A percentile compares a stretch with the other conserved stretches of the same genome.
phyloP scores from a whole-genome alignment of 441 rosid species.

The Sinapis alba region DNA sequence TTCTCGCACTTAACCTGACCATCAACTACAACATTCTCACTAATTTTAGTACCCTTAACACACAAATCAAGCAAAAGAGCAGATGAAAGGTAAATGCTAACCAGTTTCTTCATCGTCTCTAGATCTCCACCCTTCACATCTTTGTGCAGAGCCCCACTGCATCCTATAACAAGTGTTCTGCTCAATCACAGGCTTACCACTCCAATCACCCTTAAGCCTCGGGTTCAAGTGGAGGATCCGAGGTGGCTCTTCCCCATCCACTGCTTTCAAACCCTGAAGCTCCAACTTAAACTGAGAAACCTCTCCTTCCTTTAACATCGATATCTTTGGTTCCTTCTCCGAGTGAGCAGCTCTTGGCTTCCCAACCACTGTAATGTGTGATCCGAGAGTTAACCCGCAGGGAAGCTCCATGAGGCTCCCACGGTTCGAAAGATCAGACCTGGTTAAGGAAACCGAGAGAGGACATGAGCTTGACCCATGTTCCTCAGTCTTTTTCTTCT shows the following conservation, averaged over 20 bases:
- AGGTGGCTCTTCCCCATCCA: slow-evolving; percentile 98
- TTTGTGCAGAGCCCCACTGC: slow-evolving; percentile 92
- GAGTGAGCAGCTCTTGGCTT: slow-evolving; percentile 75
- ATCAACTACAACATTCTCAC: slow-evolving; percentile 61
- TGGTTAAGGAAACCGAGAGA: slow-evolving; percentile 61
- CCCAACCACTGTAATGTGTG: slow-evolving; percentile 84
- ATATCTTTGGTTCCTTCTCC: slow-evolving; percentile 65
- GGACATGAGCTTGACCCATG: slow-evolving; percentile 54
- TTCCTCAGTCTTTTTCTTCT: slow-evolving; percentile 36
- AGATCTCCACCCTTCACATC: slow-evolving; percentile 93
- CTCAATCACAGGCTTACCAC: slow-evolving; percentile 91
- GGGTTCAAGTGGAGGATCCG: slow-evolving; percentile 91
- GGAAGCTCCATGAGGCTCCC: slow-evolving; percentile 68
- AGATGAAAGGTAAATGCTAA: slow-evolving; percentile 22
- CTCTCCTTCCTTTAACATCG: slow-evolving; percentile 55
- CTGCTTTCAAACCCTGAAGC: slow-evolving; percentile 85
- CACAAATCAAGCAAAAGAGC: not conserved
- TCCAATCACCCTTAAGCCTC: slow-evolving; percentile 95
- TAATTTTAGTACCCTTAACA: not conserved
- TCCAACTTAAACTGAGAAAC: slow-evolving; percentile 93
- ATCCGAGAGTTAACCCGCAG: slow-evolving; percentile 87
- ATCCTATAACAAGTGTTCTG: slow-evolving; percentile 96
- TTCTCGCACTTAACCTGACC: slow-evolving; percentile 89
- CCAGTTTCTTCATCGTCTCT: slow-evolving; percentile 90
- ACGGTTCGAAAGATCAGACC: slow-evolving; percentile 55